Evolutionary conservation across 192 early-diverging fungal genomes (phyloP), one percentile per base, ranked within the genome.

Genomic region (Endogone sp.): DNA sequence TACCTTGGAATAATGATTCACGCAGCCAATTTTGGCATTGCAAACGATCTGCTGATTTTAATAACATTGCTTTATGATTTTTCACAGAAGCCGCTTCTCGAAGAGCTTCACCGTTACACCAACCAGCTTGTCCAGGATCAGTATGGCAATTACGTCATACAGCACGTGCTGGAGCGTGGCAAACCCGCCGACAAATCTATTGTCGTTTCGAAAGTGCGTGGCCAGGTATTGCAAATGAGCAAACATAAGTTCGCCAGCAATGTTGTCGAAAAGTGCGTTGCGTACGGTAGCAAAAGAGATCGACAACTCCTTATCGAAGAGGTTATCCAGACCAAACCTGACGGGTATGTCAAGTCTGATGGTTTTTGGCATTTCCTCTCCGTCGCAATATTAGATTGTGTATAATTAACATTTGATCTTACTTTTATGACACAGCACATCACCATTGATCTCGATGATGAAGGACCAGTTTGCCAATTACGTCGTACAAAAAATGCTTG

Each of bases 391-490:
- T 11, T 32, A 32, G 2, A 71, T 16, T 28, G 37, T 8, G 49
- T 10, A 31, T 30, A 20, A 21, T 56, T 22, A 73, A 22, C n/a
- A 56, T 63, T 84, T 56, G 55, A 11, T 56, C 11, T 13, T 56
- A 69, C 21, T 49, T 27, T 55, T n/a, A n/a, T n/a, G n/a, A 9
- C 55, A 25, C 69, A 91, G 92, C 60, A 93, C 93, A 4, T 88
- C 86, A 11, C 88, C 93, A 13, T 78, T 99, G 71, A 86, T 95
- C 60, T 80, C 87, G n/a, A 97, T 99, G 95, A 99, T 99, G 97
- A 98, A 98, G 83, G 97, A 99, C 82, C 97, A 99, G 80, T 99
- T 95, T 73, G 97, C 97, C 57, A 99, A 99, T 75, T 99, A 99
- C 79, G 97, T 99, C 29, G 93, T 99, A 54, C 97, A 99, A 77